phyloP scores from a whole-genome alignment of 768 basidiomycete genomes.

The Hypsizygus marmoreus region DNA sequence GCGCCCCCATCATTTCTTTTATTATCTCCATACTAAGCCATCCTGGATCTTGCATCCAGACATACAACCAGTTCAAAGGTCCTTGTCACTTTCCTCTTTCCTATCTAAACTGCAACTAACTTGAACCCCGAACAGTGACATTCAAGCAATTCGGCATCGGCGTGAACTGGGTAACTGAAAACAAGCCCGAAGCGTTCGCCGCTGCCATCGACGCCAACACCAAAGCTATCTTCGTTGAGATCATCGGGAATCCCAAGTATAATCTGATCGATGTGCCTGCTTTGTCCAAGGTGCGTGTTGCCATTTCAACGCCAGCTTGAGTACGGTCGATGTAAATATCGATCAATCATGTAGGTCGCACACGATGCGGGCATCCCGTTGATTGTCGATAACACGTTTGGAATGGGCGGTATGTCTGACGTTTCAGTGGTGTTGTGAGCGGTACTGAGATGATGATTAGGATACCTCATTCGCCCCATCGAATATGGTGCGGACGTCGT shows the following conservation, averaged over 20 bases:
- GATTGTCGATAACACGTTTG: constrained; percentile 8
- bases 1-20: too few species aligned
- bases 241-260: constrained; percentile 57
- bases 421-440: too few species aligned
- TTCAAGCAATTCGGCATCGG: constrained; percentile 70
- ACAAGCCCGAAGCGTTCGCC: constrained; percentile 59
- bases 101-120: too few species aligned
- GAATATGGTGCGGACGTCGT: constrained; percentile 79
- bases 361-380: constrained; percentile 48
- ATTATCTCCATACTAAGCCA: neutral
- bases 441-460: too few species aligned
- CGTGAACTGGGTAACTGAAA: constrained; percentile 65
- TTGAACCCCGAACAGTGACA: constrained; percentile 42
- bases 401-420: neutral
- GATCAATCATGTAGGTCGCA: constrained; percentile 45
- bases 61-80: constrained; percentile 76
- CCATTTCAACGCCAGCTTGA: neutral
- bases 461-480: constrained; percentile 71
- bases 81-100: neutral
- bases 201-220: constrained; percentile 59
- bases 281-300: constrained; percentile 43
- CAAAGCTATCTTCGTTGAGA: constrained; percentile 57
- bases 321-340: too few species aligned
- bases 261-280: constrained; percentile 48
- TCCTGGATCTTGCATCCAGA: constrained; percentile 35